Evolutionary conservation across 177 flowering plant species (phyloP), one percentile per base, ranked within the genome.

Genomic region (Telopea speciosissima): DNA sequence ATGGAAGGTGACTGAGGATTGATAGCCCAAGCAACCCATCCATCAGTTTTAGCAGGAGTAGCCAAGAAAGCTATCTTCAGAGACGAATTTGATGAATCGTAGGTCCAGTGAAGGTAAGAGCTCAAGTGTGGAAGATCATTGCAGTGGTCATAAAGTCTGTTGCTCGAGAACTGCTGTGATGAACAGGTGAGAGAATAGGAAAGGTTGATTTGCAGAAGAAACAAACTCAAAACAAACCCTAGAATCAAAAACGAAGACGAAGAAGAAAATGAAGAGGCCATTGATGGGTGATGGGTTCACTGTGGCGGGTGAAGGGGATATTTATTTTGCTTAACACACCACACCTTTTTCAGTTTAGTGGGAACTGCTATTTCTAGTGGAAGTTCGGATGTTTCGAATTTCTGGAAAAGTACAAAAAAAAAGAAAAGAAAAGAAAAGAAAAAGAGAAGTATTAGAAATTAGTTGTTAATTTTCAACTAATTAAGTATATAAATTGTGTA

Each of bases 11-110:
- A 67, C 19, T 67, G 64, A 0, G 91, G 91, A 71, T 87, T 87
- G 16, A 87, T 80, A 0, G 81, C 85, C 91, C 91, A 86, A 0
- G 89, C 56, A 23, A 83, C 62, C 91, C 91, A 87, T 5, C 89
- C 88, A 45, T 22, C 26, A 11, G 82, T 66, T 9, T 33, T 33
- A 9, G 54, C 1, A 5, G n/a, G n/a, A n/a, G 78, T 63, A 8
- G 86, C 85, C 31, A 70, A 3, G 70, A 83, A 87, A 8, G 85
- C 88, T n/a, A 87, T 2, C 21, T 70, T 49, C 0, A 85, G 72
- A 3, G 82, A 64, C 12, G 85, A 76, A 1, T 66, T 71, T 45
- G 82, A 14, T 1, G 81, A 24, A 36, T 77, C 69, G 69, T 73
- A 84, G 36, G 77, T 77, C 87, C 86, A 87, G 65, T 84, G 88